Evolutionary conservation across 140 eudicot genomes (phyloP).

Genomic region (Erigeron philadelphicus): DNA sequence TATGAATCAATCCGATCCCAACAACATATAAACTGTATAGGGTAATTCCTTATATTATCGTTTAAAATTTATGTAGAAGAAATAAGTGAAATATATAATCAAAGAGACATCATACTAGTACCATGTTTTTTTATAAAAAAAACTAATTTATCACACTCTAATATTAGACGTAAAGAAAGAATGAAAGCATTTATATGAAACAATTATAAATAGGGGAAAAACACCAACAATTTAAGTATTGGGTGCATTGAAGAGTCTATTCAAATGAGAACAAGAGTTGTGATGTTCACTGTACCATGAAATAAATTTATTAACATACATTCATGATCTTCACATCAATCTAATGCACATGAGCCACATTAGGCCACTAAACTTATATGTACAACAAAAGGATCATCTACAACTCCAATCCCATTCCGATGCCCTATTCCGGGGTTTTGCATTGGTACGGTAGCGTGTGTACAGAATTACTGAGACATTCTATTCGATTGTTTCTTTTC

Average conservation of each 20-base stretch:
- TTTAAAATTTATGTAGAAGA: no score
- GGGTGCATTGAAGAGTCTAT: conserved; percentile 20
- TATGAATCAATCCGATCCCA: no score
- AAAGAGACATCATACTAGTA: no score
- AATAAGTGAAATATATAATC: no score
- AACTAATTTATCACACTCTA: no score
- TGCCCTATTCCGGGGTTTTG: neutral
- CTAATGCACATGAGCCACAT: conserved; percentile 22
- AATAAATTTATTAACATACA: conserved; percentile 33
- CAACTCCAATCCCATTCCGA: conserved; percentile 23
- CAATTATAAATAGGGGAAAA: neutral
- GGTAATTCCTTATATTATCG: no score
- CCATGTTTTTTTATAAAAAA: no score
- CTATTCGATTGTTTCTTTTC: conserved; percentile 62
- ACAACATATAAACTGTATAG: no score
- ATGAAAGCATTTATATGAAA: neutral
- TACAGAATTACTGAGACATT: conserved; percentile 48
- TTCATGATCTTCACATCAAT: conserved; percentile 36
- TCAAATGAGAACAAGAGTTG: conserved; percentile 10
- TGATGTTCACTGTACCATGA: conserved; percentile 34
- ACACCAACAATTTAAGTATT: conserved; percentile 10
- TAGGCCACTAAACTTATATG: conserved; percentile 18
- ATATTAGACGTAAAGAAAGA: neutral
- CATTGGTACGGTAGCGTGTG: neutral
- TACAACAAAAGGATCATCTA: conserved; percentile 21